Evolutionary conservation across 208 protist genomes (phyloP), one percentile per base, ranked within the genome.

Genomic region (Angomonas ambiguus): DNA sequence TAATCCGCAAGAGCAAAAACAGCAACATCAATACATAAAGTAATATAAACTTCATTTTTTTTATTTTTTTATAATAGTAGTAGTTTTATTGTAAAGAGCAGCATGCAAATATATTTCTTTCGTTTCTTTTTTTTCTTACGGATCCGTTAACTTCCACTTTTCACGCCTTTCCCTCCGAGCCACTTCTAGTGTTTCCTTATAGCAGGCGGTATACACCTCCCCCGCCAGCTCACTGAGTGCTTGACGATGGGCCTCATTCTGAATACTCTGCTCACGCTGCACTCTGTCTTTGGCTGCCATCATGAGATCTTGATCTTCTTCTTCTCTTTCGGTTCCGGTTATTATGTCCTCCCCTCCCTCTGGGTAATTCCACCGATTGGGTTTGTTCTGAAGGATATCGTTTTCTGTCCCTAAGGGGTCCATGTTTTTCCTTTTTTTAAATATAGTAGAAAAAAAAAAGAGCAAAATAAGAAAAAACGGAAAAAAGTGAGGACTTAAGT

Each of bases 201-300:
- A 94, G 30, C 73, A 76, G 28, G 72, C 68, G 0, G 77, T 45
- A 67, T 90, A 94, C 0, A 92, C 32, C 62, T 91, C 85, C 10
- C 85, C 88, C 22, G 85, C 84, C 45, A 94, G 42, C 64, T 91
- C 88, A 55, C 79, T 77, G 18, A 91, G 61, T 13, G 74, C 85
- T 41, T 90, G 76, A 10, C 80, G 80, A 59, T 88, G 87, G 11
- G 88, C 88, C 51, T 90, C 82, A 33, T 77, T 85, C 25, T 71
- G 76, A 32, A 94, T 67, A 8, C 59, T 70, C 22, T 53, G 51
- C 35, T 64, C 49, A 45, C 79, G 83, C 56, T 72, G 66, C 8
- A 59, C 74, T 35, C 81, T 82, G 65, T 94, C 88, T 6, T 73
- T 71, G 38, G 67, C 56, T 8, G 85, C 84, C 65, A 93, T 88